Base-by-base conservation (phyloP, 495 filamentous ascomycete species). In the Parathielavia appendiculata region DNA sequence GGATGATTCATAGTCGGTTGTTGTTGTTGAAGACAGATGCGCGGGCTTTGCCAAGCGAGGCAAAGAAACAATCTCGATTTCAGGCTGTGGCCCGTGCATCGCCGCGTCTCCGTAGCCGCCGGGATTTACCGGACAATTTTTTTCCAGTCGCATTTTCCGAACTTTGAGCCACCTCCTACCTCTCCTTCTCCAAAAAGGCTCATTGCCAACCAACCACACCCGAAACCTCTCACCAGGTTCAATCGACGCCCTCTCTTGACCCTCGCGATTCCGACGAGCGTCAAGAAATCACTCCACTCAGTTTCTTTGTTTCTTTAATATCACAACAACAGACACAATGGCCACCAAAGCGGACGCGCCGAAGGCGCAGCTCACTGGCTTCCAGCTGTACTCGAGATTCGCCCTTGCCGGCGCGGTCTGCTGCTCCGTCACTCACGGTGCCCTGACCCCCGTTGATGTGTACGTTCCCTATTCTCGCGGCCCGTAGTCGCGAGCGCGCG, bases 361-460 rank as follows among this genome's bases (percentile, higher is more conserved):
- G 58, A 62, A 55, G 51, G 59, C 55, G 61, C 66, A 74, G 67
- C 69, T 74, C 30, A 74, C 61, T 66, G 84, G 82, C 44, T 57
- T 82, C 60, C 71, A 70, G 50, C 82, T 89, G 56, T 90, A 91
- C 79, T 84, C 86, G 59, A 77, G 90, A 71, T 95, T 96, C 79
- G 90, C 92, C 72, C 87, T 96, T 68, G 91, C 91, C 61, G 91
- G 91, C 73, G 91, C 91, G 63, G 78, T 95, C 77, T 96, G 91
- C 85, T 96, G 91, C 75, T 89, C 89, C 68, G 79, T 96, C 76
- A 96, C 91, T 65, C 91, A 96, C 80, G 91, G 91, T 67, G 85
- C 81, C 68, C 82, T 95, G 71, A 96, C 91, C 56, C 91, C 91
- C 65, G 88, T 96, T 69, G 91, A 96, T 86, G 91, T 96, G 91